These are phyloP conservation scores for Xenoacremonium recifei DNA, from an alignment of 2,329 filamentous ascomycete genomes.

Conservation along the genomic window DNA sequence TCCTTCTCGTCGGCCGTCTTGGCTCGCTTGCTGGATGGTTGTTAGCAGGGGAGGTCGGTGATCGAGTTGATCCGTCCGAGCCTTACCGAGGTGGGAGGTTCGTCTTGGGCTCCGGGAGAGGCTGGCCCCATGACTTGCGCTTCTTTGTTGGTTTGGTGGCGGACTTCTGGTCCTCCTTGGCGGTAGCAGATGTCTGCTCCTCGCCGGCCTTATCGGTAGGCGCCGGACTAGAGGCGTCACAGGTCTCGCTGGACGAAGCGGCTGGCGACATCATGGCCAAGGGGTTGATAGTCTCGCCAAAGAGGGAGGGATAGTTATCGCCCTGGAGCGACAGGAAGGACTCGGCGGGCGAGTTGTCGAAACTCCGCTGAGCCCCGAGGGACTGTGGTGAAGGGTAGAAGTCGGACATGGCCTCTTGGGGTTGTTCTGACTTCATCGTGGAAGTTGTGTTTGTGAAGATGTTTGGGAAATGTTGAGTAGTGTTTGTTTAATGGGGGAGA, in stretches of 20 bases:
- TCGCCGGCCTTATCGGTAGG: too few relatives aligned
- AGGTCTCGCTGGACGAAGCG: too few relatives aligned
- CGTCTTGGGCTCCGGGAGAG: slow-evolving; percentile 94
- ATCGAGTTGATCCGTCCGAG: not conserved
- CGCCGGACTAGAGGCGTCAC: too few relatives aligned
- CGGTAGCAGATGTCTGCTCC: too few relatives aligned
- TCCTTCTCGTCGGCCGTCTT: slow-evolving; percentile 99
- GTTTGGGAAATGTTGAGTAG: too few relatives aligned
- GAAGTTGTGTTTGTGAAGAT: too few relatives aligned
- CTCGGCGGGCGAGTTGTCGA: slow-evolving; percentile 54
- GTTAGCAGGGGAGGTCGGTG: slow-evolving; percentile 25
- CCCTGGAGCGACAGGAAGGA: slow-evolving; percentile 51
- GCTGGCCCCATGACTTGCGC: slow-evolving; percentile 98
- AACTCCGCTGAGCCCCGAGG: too few relatives aligned
- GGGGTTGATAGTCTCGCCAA: slow-evolving; percentile 39
- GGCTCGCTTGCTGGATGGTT: slow-evolving; percentile 73
- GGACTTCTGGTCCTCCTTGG: slow-evolving; percentile 3
- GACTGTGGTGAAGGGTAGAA: too few relatives aligned
- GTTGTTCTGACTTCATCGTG: too few relatives aligned
- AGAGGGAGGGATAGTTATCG: slow-evolving; percentile 47
- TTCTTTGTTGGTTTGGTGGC: slow-evolving; percentile 84
- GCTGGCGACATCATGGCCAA: slow-evolving; percentile 51
- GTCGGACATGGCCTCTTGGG: too few relatives aligned
- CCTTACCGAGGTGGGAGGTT: slow-evolving; percentile 84
- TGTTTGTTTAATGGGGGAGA: too few relatives aligned